phyloP scores from a whole-genome alignment of 2,329 filamentous ascomycete genomes.

The Colletotrichum orchidophilum region DNA sequence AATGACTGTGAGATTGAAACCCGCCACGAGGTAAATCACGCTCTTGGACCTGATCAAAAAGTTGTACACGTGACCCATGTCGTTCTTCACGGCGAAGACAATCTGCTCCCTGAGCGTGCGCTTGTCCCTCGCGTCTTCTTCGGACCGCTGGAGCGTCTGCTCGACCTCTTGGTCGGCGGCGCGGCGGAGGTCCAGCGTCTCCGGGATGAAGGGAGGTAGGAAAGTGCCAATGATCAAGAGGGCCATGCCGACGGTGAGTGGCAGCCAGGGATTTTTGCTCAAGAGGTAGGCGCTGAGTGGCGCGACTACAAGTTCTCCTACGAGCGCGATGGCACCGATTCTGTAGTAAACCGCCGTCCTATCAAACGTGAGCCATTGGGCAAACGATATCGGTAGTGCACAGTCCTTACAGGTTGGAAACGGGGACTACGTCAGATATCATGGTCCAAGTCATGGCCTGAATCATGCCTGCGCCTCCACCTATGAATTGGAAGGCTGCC shows the following conservation, averaged over 20 bases:
- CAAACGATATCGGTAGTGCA: not conserved
- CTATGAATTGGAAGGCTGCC: conserved; percentile 48
- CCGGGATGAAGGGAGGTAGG: conserved; percentile 48
- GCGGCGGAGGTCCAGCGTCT: conserved; percentile 51
- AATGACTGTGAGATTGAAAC: conserved; percentile 44
- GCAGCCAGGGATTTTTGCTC: conserved; percentile 49
- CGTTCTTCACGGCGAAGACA: conserved; percentile 38
- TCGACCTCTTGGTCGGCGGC: conserved; percentile 39
- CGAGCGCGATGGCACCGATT: conserved; percentile 47
- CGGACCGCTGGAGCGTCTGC: conserved; percentile 21
- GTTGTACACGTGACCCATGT: conserved; percentile 47
- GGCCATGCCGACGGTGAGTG: conserved; percentile 47
- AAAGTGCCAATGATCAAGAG: conserved; percentile 42
- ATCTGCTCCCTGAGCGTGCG: conserved; percentile 13
- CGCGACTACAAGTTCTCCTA: conserved; percentile 49
- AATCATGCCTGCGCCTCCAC: conserved; percentile 50
- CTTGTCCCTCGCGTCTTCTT: not conserved
- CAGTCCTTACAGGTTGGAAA: conserved; percentile 37
- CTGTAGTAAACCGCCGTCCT: conserved; percentile 53
- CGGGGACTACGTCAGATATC: conserved; percentile 53
- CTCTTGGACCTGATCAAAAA: conserved; percentile 52
- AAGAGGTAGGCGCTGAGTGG: conserved; percentile 54
- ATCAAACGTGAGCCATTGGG: not conserved
- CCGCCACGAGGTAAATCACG: conserved; percentile 49
- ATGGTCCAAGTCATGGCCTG: conserved; percentile 57